These are phyloP conservation scores for Micromonas pusilla DNA, from an alignment of 139 green algal species.

Conservation along the genomic window DNA sequence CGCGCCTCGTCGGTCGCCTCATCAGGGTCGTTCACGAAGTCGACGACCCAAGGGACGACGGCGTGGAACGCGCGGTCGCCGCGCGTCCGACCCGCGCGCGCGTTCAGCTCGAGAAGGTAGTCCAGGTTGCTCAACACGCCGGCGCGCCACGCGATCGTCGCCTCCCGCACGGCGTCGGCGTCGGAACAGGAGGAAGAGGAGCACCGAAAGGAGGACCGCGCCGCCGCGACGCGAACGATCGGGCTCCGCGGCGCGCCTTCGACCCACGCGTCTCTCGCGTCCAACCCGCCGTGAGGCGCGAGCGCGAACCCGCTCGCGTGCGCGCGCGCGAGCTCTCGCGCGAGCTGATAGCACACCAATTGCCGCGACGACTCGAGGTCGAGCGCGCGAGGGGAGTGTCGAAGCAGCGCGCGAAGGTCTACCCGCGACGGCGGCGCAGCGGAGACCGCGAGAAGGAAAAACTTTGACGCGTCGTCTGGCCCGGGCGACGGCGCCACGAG, in stretches of 20 bases:
- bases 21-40: slow-evolving; percentile 5
- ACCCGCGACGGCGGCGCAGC: no score
- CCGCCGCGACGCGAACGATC: neutral
- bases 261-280: neutral
- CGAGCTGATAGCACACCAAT: neutral
- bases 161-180: neutral
- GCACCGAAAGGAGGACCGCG: neutral
- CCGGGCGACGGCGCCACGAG: no score
- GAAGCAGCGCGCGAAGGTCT: no score
- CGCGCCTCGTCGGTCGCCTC: no score
- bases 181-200: neutral
- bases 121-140: slow-evolving; percentile 15
- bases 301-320: neutral
- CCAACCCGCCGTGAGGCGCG: neutral
- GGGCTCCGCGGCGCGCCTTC: neutral
- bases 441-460: no score
- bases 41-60: slow-evolving; percentile 17
- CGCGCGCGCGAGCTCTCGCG: neutral
- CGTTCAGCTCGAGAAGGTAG: slow-evolving; percentile 14
- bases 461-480: no score
- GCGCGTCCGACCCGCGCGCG: neutral
- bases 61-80: neutral
- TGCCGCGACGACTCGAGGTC: no score
- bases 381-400: no score
- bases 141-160: slow-evolving; percentile 10